Percentiles rank a stretch among this genome's conserved stretches.
Evolutionary conservation across 2,329 filamentous ascomycete genomes (phyloP).

Genomic region (Cladorrhinum sp.): DNA sequence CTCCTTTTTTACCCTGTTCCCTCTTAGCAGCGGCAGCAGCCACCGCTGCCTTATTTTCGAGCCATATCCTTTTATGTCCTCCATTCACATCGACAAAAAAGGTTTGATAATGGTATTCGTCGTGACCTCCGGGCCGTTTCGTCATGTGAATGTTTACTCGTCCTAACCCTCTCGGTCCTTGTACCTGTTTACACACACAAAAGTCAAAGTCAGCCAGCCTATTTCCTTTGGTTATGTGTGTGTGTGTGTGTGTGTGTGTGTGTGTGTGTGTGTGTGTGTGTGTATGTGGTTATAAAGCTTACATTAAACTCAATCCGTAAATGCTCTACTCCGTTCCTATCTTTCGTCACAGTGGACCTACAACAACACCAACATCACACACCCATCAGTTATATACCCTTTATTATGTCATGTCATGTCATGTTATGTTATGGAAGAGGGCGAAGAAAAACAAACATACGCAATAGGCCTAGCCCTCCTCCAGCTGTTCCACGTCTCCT

Average conservation of each 20-base stretch:
- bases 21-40: constrained; percentile 40
- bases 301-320: constrained; percentile 82
- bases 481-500: constrained; percentile 80
- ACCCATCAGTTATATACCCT: too few relatives aligned
- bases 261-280: too few relatives aligned
- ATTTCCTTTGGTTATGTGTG: too few relatives aligned
- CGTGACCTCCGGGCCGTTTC: constrained; percentile 55
- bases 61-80: constrained; percentile 63
- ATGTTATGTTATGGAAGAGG: too few relatives aligned
- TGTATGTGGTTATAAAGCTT: too few relatives aligned
- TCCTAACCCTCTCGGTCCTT: constrained; percentile 72
- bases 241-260: too few relatives aligned
- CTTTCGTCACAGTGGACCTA: constrained; percentile 65
- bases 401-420: too few relatives aligned
- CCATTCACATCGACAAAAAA: constrained; percentile 78
- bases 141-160: constrained; percentile 76
- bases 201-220: constrained; percentile 29
- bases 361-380: constrained; percentile 18
- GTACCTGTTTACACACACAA: constrained; percentile 52
- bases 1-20: constrained; percentile 34
- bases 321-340: constrained; percentile 74
- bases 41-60: constrained; percentile 51
- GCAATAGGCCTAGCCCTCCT: constrained; percentile 61
- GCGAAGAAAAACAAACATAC: constrained; percentile 38
- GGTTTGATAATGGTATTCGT: constrained; percentile 74